A percentile compares a stretch with the other conserved stretches of the same genome.
Evolutionary conservation across 768 basidiomycete species (phyloP).

Genomic region (Agaricus subrufescens): DNA sequence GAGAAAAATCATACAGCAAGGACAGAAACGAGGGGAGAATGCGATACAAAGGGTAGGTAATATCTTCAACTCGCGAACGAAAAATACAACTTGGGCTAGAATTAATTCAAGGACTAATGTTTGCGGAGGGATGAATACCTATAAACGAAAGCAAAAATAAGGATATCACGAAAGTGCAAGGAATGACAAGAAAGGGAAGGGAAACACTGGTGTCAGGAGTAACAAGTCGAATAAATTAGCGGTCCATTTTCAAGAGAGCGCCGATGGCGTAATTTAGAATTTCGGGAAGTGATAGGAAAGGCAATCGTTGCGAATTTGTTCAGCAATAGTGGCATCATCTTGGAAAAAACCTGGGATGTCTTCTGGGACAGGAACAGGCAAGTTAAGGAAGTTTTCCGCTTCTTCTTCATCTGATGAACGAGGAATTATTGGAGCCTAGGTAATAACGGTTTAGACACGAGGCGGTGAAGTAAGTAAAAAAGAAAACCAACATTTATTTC

Average conservation of each 20-base stretch:
- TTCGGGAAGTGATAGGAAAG: constrained; percentile 71
- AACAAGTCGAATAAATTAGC: not conserved
- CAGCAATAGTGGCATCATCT: constrained; percentile 54
- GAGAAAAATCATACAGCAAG: constrained; percentile 10
- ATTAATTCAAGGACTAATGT: constrained; percentile 7
- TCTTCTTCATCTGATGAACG: constrained; percentile 77
- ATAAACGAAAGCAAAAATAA: constrained; percentile 5
- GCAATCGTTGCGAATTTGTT: constrained; percentile 63
- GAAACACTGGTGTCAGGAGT: constrained; percentile 1
- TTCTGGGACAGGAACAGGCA: constrained; percentile 69
- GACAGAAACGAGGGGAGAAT: constrained; percentile 3
- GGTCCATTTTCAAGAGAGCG: not conserved
- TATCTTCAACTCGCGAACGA: not conserved
- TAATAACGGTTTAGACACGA: not conserved
- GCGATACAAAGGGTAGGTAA: constrained; percentile 1
- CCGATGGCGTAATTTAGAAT: constrained; percentile 41
- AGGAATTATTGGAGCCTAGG: constrained; percentile 82
- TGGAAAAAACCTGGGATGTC: constrained; percentile 76
- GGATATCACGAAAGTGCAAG: constrained; percentile 10
- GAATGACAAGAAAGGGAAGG: constrained; percentile 7
- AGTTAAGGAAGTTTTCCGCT: constrained; percentile 80
- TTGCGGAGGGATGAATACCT: constrained; percentile 2
- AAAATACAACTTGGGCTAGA: constrained; percentile 8
- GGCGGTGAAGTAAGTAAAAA: not conserved
- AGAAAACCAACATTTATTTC: constrained; percentile 68